phyloP scores from a whole-genome alignment of 768 basidiomycete species.

The Leucogyrophana mollusca region DNA sequence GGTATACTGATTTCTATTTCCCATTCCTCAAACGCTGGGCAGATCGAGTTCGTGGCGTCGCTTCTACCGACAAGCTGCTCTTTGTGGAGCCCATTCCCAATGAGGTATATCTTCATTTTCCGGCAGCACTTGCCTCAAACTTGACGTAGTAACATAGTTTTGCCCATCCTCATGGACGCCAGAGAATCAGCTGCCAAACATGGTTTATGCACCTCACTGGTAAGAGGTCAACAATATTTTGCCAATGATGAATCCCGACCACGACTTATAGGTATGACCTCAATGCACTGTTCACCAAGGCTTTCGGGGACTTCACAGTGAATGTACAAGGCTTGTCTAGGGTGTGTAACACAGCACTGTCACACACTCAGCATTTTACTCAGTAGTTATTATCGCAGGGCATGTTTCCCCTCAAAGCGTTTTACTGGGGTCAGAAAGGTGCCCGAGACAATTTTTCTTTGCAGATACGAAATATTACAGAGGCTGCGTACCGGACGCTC shows the following conservation, averaged over 20 bases:
- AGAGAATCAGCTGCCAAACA: slow-evolving; percentile 56
- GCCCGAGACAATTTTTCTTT: slow-evolving; percentile 78
- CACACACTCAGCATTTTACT: too few relatives aligned
- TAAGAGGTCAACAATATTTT: slow-evolving; percentile 29
- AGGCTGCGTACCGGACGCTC: slow-evolving; percentile 63
- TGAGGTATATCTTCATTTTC: slow-evolving; percentile 51
- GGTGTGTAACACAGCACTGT: slow-evolving; percentile 52
- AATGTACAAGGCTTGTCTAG: slow-evolving; percentile 92
- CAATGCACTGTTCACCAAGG: slow-evolving; percentile 81
- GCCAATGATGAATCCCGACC: not conserved
- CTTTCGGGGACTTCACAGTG: slow-evolving; percentile 80
- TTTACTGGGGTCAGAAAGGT: slow-evolving; percentile 87
- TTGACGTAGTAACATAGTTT: slow-evolving; percentile 47
- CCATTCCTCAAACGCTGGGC: slow-evolving; percentile 75
- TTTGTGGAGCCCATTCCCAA: slow-evolving; percentile 92
- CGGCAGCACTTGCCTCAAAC: not conserved
- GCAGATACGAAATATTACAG: slow-evolving; percentile 79
- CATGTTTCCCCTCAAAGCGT: slow-evolving; percentile 74
- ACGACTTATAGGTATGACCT: slow-evolving; percentile 77
- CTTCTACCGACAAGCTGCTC: slow-evolving; percentile 54
- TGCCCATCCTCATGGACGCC: slow-evolving; percentile 77
- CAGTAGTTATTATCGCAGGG: slow-evolving; percentile 48
- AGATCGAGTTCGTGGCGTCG: slow-evolving; percentile 48
- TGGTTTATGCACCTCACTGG: slow-evolving; percentile 80
- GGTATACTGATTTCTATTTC: slow-evolving; percentile 85